Conservation (phyloP, 306 rosid species). For the Alnus rubra region DNA sequence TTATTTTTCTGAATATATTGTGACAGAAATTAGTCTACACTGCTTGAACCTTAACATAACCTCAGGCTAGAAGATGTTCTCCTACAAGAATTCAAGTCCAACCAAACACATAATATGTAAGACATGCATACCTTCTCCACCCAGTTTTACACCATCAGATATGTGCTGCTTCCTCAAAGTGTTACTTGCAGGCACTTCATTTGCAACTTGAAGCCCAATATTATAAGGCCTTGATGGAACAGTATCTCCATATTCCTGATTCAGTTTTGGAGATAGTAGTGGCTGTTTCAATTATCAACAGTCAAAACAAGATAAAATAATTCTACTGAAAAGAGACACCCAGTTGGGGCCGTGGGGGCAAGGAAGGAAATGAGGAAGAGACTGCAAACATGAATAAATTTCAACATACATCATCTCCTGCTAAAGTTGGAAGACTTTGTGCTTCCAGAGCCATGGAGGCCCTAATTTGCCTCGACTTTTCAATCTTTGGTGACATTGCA, state of each 20-base stretch:
- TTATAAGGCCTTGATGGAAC: constrained; percentile 72
- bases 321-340: background rate
- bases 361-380: background rate
- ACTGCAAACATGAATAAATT: background rate
- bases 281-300: constrained; percentile 50
- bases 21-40: background rate
- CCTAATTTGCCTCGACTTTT: constrained; percentile 82
- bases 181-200: constrained; percentile 45
- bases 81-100: constrained; percentile 12
- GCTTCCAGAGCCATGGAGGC: constrained; percentile 78
- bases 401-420: constrained; percentile 60
- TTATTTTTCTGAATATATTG: background rate
- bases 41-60: constrained; percentile 13
- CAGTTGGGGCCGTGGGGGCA: background rate
- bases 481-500: constrained; percentile 78
- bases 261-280: constrained; percentile 43
- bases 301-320: constrained; percentile 3
- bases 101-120: constrained; percentile 22
- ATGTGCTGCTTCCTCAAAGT: constrained; percentile 47
- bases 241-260: constrained; percentile 83
- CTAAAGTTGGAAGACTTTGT: constrained; percentile 54
- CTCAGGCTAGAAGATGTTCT: constrained; percentile 15
- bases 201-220: constrained; percentile 44
- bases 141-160: constrained; percentile 40
- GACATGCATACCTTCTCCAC: constrained; percentile 65